Evolutionary conservation across 768 basidiomycete species (phyloP).

Genomic region (Trametes cubensis): DNA sequence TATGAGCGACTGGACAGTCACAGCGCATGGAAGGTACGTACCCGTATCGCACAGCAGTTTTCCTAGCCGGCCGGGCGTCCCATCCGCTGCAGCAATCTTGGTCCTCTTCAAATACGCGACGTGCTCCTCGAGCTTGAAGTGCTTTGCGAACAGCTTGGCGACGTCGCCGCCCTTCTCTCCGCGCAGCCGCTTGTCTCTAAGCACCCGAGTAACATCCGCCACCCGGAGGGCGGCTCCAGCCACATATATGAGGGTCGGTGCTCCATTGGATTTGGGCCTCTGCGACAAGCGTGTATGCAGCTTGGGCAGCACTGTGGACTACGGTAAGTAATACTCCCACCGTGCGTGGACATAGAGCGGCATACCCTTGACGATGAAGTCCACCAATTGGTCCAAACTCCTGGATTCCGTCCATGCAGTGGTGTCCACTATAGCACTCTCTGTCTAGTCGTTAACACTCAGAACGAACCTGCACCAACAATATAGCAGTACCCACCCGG

Average conservation of each 20-base stretch:
- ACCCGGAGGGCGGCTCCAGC: conserved; percentile 90
- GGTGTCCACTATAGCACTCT: conserved; percentile 74
- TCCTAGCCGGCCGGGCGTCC: conserved; percentile 89
- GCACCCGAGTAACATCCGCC: conserved; percentile 78
- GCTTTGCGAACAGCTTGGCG: conserved; percentile 94
- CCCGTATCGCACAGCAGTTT: conserved; percentile 79
- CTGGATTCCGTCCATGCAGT: conserved; percentile 70
- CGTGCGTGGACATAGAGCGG: conserved; percentile 2
- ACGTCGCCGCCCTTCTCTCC: conserved; percentile 89
- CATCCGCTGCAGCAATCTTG: conserved; percentile 86
- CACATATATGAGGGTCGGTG: conserved; percentile 85
- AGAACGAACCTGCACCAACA: conserved; percentile 19
- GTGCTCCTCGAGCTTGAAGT: conserved; percentile 90
- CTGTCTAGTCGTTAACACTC: conserved; percentile 60
- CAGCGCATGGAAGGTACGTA: conserved; percentile 33
- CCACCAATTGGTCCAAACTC: conserved; percentile 68
- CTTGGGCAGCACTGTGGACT: conserved; percentile 58
- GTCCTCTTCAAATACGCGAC: conserved; percentile 80
- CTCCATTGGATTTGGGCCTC: conserved; percentile 73
- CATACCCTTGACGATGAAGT: conserved; percentile 78
- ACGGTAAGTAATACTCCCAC: neutral
- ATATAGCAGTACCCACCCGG: conserved; percentile 57
- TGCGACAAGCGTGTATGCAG: conserved; percentile 74
- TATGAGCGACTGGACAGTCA: neutral
- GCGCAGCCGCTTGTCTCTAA: conserved; percentile 68